Base-by-base conservation (phyloP, 1,139 yeast genomes). In the Saccharomyces uvarum region DNA sequence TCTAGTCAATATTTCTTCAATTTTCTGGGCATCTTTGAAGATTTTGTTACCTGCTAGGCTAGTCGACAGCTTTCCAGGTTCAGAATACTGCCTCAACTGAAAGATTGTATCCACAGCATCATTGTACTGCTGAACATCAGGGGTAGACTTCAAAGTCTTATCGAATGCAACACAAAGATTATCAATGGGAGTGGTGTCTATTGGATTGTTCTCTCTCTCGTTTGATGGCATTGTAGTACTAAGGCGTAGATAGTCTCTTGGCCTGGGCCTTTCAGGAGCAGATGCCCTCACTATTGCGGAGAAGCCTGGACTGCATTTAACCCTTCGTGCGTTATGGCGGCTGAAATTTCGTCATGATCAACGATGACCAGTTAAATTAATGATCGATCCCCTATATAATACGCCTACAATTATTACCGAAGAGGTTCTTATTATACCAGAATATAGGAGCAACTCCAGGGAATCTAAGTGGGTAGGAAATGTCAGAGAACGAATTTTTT, bases 1-100 rank as follows among this genome's bases (percentile, higher is more conserved):
- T 51, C 69, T 58, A 2, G 54, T 56, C 4, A 67, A n/a, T 2
- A 65, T 55, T 31, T 57, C 57, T 51, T 64, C 70, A 6, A 60
- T 51, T 33, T 59, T 51, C 11, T 16, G 21, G 24, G 4, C 11
- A 16, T 38, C 42, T 16, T 14, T 38, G 8, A 38, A 16, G 8
- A 4, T 14, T 16, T 38, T 16, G 13, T 11, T 38, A 5, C 55
- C 56, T 19, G 56, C 44, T 2, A 54, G 32, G 19, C 48, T 21
- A 13, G 27, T 28, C 8, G 31, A 26, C 11, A 46, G 5, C 26
- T 41, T 16, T 4, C 8, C 19, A 19, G 29, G 21, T 2, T 24
- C 50, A 42, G 42, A 38, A 8, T 16, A 38, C 26, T 13, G 7
- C 28, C 21, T 7, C 29, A 21, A 14, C 21, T 13, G 29, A 42